A percentile compares a stretch with the other conserved stretches of the same genome.
Evolutionary conservation across 345 rosid species (phyloP).

Genomic region (Citrus maxima): DNA sequence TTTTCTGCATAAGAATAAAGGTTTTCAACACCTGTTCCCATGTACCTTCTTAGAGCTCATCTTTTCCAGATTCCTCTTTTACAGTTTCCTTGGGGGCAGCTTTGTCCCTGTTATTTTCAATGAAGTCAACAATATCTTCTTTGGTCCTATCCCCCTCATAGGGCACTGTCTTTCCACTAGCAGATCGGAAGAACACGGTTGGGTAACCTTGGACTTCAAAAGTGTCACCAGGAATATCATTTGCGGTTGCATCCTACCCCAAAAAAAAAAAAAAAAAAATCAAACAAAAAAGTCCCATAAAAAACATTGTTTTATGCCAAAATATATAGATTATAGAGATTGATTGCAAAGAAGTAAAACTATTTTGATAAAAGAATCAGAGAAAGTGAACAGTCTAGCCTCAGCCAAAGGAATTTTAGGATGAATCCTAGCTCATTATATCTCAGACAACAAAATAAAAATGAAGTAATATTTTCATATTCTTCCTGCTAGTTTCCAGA

Average conservation of each 20-base stretch:
- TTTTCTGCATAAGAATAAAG: not conserved
- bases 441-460: no score
- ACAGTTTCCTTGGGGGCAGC: conserved; percentile 27
- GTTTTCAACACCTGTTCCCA: not conserved
- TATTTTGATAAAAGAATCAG: no score
- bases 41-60: conserved; percentile 57
- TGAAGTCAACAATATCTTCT: conserved; percentile 75
- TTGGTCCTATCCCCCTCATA: conserved; percentile 82
- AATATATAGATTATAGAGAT: no score
- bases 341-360: no score
- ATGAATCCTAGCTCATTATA: no score
- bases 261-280: no score
- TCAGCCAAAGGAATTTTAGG: no score
- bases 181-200: conserved; percentile 70
- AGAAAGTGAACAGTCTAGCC: no score
- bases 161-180: conserved; percentile 51
- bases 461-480: no score
- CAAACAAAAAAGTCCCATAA: not conserved
- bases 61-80: conserved; percentile 47
- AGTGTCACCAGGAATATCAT: conserved; percentile 59
- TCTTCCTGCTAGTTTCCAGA: no score
- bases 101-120: conserved; percentile 75
- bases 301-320: not conserved
- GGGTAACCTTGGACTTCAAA: conserved; percentile 89
- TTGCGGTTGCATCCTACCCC: conserved; percentile 80